phyloP scores from a whole-genome alignment of 2,329 filamentous ascomycete species.

The Aureobasidium sp. region DNA sequence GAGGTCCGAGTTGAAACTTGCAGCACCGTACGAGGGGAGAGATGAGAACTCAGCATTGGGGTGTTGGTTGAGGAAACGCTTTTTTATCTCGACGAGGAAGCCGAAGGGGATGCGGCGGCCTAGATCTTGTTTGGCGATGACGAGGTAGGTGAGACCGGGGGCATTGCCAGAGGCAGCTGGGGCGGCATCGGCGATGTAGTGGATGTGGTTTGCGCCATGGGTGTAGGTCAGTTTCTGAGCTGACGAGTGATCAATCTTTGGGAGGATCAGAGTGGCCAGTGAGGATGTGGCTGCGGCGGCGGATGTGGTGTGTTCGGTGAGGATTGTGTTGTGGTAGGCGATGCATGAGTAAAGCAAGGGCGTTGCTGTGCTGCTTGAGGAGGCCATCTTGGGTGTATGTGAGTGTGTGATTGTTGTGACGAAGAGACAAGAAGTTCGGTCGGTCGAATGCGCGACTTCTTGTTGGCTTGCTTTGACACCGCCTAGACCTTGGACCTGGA shows the following conservation, averaged over 20 bases:
- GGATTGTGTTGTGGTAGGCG: slow-evolving; percentile 92
- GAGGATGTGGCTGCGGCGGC: slow-evolving; percentile 85
- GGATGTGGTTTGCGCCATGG: slow-evolving; percentile 91
- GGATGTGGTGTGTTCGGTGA: slow-evolving; percentile 91
- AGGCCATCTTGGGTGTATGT: slow-evolving; percentile 55
- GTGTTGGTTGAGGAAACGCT: slow-evolving; percentile 82
- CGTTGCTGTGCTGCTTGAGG: slow-evolving; percentile 36
- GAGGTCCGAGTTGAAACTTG: slow-evolving; percentile 84
- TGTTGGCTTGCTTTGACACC: no score
- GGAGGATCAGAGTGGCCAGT: slow-evolving; percentile 93
- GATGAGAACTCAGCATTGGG: slow-evolving; percentile 75
- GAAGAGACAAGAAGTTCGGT: slow-evolving; percentile 80
- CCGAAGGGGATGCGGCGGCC: slow-evolving; percentile 93
- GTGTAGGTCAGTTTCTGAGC: slow-evolving; percentile 90
- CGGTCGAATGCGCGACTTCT: no score
- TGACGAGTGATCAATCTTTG: slow-evolving; percentile 85
- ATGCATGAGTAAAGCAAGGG: slow-evolving; percentile 75
- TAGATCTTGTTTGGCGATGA: slow-evolving; percentile 83
- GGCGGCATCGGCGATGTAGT: slow-evolving; percentile 87
- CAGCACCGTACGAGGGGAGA: slow-evolving; percentile 91
- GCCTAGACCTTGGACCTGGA: no score
- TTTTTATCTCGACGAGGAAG: slow-evolving; percentile 91
- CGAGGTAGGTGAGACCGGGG: slow-evolving; percentile 91
- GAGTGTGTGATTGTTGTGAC: slow-evolving; percentile 96
- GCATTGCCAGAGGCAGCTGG: slow-evolving; percentile 33